Evolutionary conservation across 176 grass and related monocot species (phyloP).

Genomic region (Eleusine coracana): DNA sequence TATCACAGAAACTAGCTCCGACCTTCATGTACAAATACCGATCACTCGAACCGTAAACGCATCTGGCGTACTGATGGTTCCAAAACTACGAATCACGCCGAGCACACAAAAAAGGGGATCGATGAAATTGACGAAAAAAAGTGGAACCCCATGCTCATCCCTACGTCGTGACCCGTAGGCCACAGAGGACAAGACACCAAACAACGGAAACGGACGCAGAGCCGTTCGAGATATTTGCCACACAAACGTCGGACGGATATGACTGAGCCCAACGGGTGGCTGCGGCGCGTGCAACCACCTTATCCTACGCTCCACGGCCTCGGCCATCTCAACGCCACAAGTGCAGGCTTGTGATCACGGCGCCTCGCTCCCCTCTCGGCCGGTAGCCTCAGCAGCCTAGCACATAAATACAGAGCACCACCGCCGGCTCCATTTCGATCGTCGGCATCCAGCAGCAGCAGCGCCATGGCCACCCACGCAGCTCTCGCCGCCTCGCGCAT

Average conservation of each 20-base stretch:
- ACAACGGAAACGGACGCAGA: not conserved
- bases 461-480: constrained; percentile 88
- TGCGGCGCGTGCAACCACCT: constrained; percentile 56
- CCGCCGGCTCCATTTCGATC: constrained; percentile 16
- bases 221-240: not conserved
- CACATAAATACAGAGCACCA: constrained; percentile 33
- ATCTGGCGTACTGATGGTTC: not conserved
- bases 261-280: constrained; percentile 50
- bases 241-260: constrained; percentile 31
- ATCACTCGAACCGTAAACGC: not conserved
- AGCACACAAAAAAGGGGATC: not conserved
- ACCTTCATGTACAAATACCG: not conserved
- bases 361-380: not conserved
- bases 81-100: not conserved
- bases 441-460: not conserved
- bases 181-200: not conserved
- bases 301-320: constrained; percentile 37
- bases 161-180: not conserved
- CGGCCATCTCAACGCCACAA: constrained; percentile 40
- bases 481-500: constrained; percentile 85
- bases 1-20: too few relatives aligned
- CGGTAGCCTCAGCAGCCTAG: not conserved
- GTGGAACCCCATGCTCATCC: not conserved
- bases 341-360: constrained; percentile 50
- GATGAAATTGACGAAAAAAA: not conserved